phyloP scores from a whole-genome alignment of 1,139 yeast genomes.

The Hyphopichia wangnamkhiaoensis region DNA sequence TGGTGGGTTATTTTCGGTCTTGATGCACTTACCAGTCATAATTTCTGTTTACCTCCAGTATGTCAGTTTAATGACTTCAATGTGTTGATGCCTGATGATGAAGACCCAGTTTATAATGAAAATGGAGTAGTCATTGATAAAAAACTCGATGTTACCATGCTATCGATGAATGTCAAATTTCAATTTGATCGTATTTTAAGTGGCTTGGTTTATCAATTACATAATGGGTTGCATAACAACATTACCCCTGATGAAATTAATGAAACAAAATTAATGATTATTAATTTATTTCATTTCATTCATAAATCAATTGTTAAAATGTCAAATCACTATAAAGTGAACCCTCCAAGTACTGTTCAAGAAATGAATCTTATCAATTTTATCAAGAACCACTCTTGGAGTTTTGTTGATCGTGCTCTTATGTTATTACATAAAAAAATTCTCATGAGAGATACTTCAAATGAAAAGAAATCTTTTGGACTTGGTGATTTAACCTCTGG shows the following conservation, averaged over 20 bases:
- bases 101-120: conserved; percentile 34
- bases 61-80: conserved; percentile 57
- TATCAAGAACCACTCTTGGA: conserved; percentile 52
- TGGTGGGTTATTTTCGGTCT: conserved; percentile 70
- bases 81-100: conserved; percentile 54
- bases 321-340: conserved; percentile 22
- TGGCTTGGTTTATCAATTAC: conserved; percentile 48
- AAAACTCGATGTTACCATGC: conserved; percentile 35
- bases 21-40: conserved; percentile 59
- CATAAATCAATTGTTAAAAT: conserved; percentile 43
- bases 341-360: conserved; percentile 34
- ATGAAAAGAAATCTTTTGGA: conserved; percentile 5
- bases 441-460: conserved; percentile 30
- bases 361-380: conserved; percentile 50
- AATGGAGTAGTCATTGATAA: conserved; percentile 23
- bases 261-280: conserved; percentile 48
- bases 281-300: conserved; percentile 50
- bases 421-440: conserved; percentile 58
- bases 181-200: conserved; percentile 53
- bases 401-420: conserved; percentile 57
- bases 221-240: conserved; percentile 39
- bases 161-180: conserved; percentile 55
- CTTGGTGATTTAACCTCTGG: neutral
- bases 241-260: conserved; percentile 42
- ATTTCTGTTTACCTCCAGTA: conserved; percentile 58